Evolutionary conservation across 2,329 filamentous ascomycete genomes (phyloP), one percentile per base, ranked within the genome.

Genomic region (Exophiala dermatitidis): DNA sequence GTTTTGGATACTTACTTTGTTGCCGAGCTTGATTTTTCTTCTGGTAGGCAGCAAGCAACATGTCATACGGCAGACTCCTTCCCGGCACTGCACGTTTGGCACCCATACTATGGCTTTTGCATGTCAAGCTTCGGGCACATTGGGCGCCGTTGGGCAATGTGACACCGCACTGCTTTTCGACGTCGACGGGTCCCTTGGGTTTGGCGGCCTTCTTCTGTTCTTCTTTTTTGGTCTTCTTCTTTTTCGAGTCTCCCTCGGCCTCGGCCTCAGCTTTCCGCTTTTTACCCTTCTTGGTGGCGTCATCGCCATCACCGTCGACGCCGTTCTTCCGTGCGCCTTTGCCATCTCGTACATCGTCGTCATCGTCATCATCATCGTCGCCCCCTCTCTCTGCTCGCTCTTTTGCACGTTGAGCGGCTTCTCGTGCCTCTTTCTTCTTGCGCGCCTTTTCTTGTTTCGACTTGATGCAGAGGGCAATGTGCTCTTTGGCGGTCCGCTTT

Each of bases 11-110:
- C 85, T 72, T 77, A 90, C 88, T 95, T 71, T 97, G 93, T 73
- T 95, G 88, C 66, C 95, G 95, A 26, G 93, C 93, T 70, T 97
- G 93, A 65, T 98, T 98, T 77, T 96, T 97, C 78, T 97, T 96
- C 69, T 93, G 88, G 65, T 93, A 93, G 5, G 86, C 85, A 9
- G 86, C 84, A 36, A 96, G 77, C 37, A 96, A 75, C 85, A 95
- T 93, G 69, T 95, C 90, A 66, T 96, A 96, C 1, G 90, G 90
- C 55, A 95, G 72, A 42, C 87, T 93, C 57, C 90, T 79, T 0
- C 90, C 90, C 3, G 88, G 86, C 2, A 96, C 90, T 0, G 86
- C 86, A 62, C 90, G 80, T 71, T 96, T 96, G 3, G 90, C 86
- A 7, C 90, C 90, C 90, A 96, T 95, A n/a, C 80, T 85, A 61